Conservation (phyloP, 495 filamentous ascomycete species). For the Penicillium fimorum region DNA sequence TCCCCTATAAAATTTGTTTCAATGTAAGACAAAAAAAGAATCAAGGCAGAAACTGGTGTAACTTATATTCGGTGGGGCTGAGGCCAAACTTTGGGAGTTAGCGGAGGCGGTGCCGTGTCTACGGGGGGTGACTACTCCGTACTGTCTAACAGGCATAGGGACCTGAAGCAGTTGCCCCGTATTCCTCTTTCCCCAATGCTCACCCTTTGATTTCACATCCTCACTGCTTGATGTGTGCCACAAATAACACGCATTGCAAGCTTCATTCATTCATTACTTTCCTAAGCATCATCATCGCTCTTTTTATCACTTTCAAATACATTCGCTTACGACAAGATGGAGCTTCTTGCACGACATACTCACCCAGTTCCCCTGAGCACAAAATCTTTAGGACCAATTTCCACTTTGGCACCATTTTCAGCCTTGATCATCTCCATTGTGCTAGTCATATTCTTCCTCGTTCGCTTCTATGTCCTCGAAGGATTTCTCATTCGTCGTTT, state of each 20-base stretch:
- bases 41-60: too few species aligned
- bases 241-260: background rate
- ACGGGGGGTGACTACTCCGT: too few species aligned
- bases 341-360: background rate
- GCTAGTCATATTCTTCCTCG: conserved; percentile 41
- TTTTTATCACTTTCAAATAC: background rate
- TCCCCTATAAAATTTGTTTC: too few species aligned
- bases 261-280: background rate
- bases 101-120: too few species aligned
- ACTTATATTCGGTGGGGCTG: too few species aligned
- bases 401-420: conserved; percentile 41
- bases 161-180: too few species aligned
- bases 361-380: background rate
- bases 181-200: background rate
- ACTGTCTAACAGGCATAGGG: too few species aligned
- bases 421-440: conserved; percentile 45
- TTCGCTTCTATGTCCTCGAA: conserved; percentile 47
- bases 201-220: too few species aligned
- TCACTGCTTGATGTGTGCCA: background rate
- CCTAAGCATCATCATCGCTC: background rate
- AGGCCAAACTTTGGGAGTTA: too few species aligned
- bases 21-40: too few species aligned
- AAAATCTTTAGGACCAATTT: conserved; percentile 30
- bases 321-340: background rate
- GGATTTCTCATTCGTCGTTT: conserved; percentile 36